These are phyloP conservation scores for Metarhizium guizhouense DNA, from an alignment of 2,329 filamentous ascomycete species.

Conservation along the genomic window DNA sequence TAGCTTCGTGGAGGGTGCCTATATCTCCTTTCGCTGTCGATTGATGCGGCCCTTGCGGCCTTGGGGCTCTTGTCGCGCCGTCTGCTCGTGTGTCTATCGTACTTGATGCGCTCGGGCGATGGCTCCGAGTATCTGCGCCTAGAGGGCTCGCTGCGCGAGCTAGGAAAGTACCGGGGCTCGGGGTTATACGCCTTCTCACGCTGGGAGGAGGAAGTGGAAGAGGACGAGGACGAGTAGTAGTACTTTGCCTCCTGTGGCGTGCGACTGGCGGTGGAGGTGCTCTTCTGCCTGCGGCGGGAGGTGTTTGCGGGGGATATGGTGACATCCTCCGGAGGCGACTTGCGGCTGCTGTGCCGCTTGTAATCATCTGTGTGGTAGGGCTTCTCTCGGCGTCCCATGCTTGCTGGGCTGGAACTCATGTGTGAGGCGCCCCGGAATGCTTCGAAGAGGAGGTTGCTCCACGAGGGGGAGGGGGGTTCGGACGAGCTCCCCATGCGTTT, in stretches of 20 bases:
- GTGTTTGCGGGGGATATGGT: not conserved
- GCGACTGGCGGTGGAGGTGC: not conserved
- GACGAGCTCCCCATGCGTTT: constrained; percentile 9
- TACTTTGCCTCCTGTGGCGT: not conserved
- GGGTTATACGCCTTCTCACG: not conserved
- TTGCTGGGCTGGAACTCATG: not conserved
- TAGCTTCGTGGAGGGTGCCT: not conserved
- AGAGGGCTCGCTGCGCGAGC: not conserved
- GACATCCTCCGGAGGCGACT: not conserved
- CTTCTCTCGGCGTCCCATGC: not conserved
- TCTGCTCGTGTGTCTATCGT: not conserved
- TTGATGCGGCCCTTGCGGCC: not conserved
- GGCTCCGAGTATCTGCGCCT: not conserved
- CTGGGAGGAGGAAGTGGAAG: not conserved
- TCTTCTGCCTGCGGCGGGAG: not conserved
- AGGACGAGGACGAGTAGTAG: not conserved
- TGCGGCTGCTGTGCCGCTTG: not conserved
- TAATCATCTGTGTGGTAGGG: not conserved
- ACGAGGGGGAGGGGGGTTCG: not conserved
- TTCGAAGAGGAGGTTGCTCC: constrained; percentile 2
- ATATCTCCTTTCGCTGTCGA: not conserved
- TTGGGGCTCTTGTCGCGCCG: constrained; percentile 2
- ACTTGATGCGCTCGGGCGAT: not conserved
- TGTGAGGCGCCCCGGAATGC: not conserved
- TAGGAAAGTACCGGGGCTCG: not conserved